Conservation (phyloP, 305 asterid genomes). For the Fraxinus sp. region DNA sequence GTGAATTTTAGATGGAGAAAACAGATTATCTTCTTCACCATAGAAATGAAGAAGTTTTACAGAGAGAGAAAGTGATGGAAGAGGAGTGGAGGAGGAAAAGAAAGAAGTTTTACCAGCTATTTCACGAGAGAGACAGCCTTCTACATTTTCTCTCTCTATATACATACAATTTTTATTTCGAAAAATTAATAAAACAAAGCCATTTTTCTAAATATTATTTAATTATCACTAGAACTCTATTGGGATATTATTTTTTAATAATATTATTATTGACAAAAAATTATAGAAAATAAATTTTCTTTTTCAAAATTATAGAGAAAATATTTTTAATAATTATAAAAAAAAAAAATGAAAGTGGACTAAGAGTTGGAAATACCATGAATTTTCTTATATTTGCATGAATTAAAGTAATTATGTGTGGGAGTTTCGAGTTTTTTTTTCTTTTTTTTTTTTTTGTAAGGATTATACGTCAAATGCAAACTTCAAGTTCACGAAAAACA, state of each 20-base stretch:
- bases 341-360: not conserved
- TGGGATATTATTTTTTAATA: not conserved
- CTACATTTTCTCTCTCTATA: not conserved
- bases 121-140: conserved; percentile 25
- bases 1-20: conserved; percentile 30
- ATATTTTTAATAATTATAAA: no score
- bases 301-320: not conserved
- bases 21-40: not conserved
- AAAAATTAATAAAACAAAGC: not conserved
- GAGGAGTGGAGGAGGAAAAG: not conserved
- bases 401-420: not conserved
- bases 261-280: no score
- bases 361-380: not conserved
- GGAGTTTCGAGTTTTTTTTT: not conserved
- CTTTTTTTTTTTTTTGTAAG: not conserved
- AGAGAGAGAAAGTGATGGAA: not conserved
- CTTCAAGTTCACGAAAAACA: not conserved
- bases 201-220: not conserved
- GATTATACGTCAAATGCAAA: not conserved
- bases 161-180: not conserved
- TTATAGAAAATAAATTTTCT: no score
- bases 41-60: conserved; percentile 3
- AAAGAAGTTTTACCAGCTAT: conserved; percentile 11
- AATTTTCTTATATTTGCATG: not conserved
- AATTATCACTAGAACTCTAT: not conserved